Conservation (phyloP, 495 filamentous ascomycete species). For the Penicillium dipodomyicola region DNA sequence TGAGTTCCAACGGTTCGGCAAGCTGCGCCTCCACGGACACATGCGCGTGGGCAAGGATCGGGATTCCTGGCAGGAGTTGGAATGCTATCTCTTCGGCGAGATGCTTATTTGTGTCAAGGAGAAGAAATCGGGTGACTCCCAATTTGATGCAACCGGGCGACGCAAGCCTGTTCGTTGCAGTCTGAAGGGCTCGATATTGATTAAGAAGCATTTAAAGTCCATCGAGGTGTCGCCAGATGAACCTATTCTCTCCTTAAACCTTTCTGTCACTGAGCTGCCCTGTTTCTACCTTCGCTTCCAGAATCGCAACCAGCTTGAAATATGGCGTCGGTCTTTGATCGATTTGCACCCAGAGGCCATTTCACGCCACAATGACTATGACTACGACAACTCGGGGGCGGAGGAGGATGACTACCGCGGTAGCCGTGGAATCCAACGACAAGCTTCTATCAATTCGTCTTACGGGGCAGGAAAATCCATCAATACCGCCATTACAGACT, state of each 20-base stretch:
- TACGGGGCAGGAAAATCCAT: constrained; percentile 62
- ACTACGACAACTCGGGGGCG: constrained; percentile 72
- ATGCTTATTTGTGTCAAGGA: constrained; percentile 99
- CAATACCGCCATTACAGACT: constrained; percentile 51
- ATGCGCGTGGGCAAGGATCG: constrained; percentile 95
- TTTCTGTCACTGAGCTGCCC: constrained; percentile 93
- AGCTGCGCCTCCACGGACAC: constrained; percentile 85
- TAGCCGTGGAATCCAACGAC: constrained; percentile 63
- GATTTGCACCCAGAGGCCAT: constrained; percentile 72
- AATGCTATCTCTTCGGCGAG: constrained; percentile 95
- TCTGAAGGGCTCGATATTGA: constrained; percentile 95
- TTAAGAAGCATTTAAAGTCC: constrained; percentile 95
- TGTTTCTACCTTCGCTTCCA: constrained; percentile 94
- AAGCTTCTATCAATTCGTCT: constrained; percentile 83
- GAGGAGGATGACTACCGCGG: constrained; percentile 91
- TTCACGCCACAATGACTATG: constrained; percentile 67
- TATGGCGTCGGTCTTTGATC: constrained; percentile 85
- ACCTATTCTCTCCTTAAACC: constrained; percentile 80
- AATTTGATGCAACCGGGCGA: constrained; percentile 52
- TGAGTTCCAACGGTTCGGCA: constrained; percentile 93
- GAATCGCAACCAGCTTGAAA: constrained; percentile 78
- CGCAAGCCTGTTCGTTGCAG: constrained; percentile 74
- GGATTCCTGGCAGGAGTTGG: constrained; percentile 95
- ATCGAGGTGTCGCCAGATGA: constrained; percentile 76
- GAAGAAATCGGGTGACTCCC: constrained; percentile 68